Percentiles rank a stretch among this genome's conserved stretches.
Evolutionary conservation across 345 rosid genomes (phyloP).

Genomic region (Rhizophora mangle): DNA sequence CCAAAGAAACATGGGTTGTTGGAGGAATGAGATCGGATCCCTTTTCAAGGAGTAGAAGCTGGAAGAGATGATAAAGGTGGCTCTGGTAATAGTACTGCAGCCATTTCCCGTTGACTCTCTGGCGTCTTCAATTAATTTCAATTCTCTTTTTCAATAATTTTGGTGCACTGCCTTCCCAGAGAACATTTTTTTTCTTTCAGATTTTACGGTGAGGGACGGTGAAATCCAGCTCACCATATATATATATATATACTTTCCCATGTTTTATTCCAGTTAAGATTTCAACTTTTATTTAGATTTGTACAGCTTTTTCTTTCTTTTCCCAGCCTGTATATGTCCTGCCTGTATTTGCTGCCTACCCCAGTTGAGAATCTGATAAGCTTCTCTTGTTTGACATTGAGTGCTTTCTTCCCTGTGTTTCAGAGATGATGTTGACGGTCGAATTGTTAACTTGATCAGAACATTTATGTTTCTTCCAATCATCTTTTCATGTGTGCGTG

Average conservation of each 20-base stretch:
- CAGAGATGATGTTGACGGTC: no score
- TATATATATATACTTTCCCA: background rate
- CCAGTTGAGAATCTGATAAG: slow-evolving; percentile 5
- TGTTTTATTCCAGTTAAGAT: background rate
- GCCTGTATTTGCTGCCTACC: background rate
- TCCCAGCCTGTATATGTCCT: slow-evolving; percentile 4
- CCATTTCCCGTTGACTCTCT: background rate
- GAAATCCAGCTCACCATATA: slow-evolving; percentile 8
- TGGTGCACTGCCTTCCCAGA: background rate
- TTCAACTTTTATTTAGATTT: slow-evolving; percentile 9
- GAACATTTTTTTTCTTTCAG: background rate
- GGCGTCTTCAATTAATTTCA: background rate
- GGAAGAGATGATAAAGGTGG: slow-evolving; percentile 39
- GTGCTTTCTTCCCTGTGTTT: no score
- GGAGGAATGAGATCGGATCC: slow-evolving; percentile 50
- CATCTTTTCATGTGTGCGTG: background rate
- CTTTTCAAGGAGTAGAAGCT: slow-evolving; percentile 67
- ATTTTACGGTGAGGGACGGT: slow-evolving; percentile 21
- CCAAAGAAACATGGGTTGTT: slow-evolving; percentile 80
- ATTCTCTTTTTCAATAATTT: background rate
- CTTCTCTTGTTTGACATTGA: background rate
- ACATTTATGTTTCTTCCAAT: background rate
- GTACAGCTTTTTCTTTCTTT: slow-evolving; percentile 34
- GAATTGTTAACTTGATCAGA: background rate
- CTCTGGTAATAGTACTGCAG: background rate